Percentiles rank a stretch among this genome's conserved stretches.
phyloP scores from a whole-genome alignment of 129 eudicot genomes.

The Helianthus tuberosus region DNA sequence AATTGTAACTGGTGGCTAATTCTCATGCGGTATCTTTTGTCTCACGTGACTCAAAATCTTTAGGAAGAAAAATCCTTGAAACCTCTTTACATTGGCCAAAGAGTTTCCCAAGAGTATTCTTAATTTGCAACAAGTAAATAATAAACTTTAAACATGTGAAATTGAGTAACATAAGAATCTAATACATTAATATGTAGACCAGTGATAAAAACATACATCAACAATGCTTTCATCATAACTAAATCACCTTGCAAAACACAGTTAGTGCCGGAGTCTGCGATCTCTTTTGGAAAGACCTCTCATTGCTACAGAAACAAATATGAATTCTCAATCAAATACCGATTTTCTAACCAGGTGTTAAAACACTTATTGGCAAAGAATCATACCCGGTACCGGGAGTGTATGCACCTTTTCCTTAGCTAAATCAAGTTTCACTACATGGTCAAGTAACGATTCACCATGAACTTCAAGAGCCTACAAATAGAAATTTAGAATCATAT shows the following conservation, averaged over 20 bases:
- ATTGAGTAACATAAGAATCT: background rate
- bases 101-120: constrained; percentile 50
- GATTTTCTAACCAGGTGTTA: background rate
- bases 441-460: constrained; percentile 44
- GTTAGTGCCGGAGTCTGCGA: constrained; percentile 43
- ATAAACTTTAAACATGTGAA: background rate
- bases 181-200: background rate
- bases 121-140: constrained; percentile 41
- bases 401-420: constrained; percentile 59
- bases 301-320: constrained; percentile 22
- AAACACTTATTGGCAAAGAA: background rate
- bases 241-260: constrained; percentile 64
- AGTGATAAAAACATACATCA: constrained; percentile 29
- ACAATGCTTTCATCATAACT: constrained; percentile 41
- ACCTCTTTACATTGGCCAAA: constrained; percentile 79
- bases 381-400: constrained; percentile 58
- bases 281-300: constrained; percentile 48
- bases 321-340: background rate
- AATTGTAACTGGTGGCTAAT: too few species aligned
- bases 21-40: too few species aligned
- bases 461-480: constrained; percentile 31
- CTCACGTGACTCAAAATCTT: constrained; percentile 39
- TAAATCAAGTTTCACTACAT: constrained; percentile 55
- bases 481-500: background rate
- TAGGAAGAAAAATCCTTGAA: constrained; percentile 57